These are phyloP conservation scores for Diaporthe ilicicola DNA, from an alignment of 2,329 filamentous ascomycete species.

Conservation along the genomic window DNA sequence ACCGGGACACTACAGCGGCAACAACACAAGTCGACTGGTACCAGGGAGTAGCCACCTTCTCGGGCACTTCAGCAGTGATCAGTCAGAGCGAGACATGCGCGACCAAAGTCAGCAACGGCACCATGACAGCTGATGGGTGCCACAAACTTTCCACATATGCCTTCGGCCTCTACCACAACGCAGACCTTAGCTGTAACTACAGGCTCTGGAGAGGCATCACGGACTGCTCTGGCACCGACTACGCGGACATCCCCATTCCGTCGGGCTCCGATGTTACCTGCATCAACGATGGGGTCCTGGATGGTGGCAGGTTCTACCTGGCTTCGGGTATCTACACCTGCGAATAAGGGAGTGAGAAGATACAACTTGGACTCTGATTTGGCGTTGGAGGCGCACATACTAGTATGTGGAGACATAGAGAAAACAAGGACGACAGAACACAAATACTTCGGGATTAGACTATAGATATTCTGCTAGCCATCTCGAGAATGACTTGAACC, in stretches of 20 bases:
- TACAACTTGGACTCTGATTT: not conserved
- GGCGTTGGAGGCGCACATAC: not conserved
- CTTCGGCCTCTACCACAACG: slow-evolving; percentile 6
- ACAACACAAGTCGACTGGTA: slow-evolving; percentile 10
- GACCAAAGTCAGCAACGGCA: not conserved
- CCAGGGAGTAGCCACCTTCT: not conserved
- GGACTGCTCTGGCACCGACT: slow-evolving; percentile 1
- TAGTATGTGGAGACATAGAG: not conserved
- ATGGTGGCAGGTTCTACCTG: slow-evolving; percentile 9
- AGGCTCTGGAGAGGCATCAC: not conserved
- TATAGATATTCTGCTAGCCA: not conserved
- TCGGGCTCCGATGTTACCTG: slow-evolving; percentile 10
- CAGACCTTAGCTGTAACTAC: not conserved
- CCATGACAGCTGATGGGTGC: not conserved
- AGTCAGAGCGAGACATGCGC: not conserved
- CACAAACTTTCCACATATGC: not conserved
- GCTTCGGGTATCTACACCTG: slow-evolving; percentile 9
- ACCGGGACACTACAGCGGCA: not conserved
- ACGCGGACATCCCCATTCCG: not conserved
- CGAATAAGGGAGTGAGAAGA: not conserved
- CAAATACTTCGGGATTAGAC: not conserved
- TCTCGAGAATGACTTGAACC: no score
- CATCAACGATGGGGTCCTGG: slow-evolving; percentile 5
- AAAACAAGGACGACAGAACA: not conserved
- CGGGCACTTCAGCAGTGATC: not conserved